These are phyloP conservation scores for Lactarius pseudohatsudake DNA, from an alignment of 768 basidiomycete genomes.

Conservation along the genomic window DNA sequence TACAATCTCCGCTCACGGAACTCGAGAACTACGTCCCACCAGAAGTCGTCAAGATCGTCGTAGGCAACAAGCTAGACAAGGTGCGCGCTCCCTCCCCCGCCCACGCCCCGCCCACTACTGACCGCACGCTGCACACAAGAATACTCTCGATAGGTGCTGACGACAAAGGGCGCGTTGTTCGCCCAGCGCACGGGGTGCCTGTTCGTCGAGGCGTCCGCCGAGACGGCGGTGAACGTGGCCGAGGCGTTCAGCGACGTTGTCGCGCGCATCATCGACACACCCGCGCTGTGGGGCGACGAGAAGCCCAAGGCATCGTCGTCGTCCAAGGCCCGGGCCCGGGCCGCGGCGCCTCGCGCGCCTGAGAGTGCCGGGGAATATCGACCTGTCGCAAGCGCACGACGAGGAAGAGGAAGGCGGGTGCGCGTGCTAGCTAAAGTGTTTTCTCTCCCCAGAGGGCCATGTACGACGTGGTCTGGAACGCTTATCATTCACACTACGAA, in stretches of 20 bases:
- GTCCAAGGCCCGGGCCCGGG: slow-evolving; percentile 18
- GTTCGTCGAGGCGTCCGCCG: slow-evolving; percentile 92
- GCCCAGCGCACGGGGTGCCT: slow-evolving; percentile 78
- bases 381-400: slow-evolving; percentile 32
- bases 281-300: slow-evolving; percentile 62
- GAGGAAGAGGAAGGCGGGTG: slow-evolving; percentile 36
- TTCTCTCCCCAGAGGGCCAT: neutral
- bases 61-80: slow-evolving; percentile 95
- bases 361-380: slow-evolving; percentile 44
- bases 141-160: slow-evolving; percentile 83
- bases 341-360: slow-evolving; percentile 7
- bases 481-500: neutral
- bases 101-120: neutral
- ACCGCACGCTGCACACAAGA: slow-evolving; percentile 50
- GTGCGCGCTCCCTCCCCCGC: slow-evolving; percentile 37
- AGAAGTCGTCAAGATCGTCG: slow-evolving; percentile 90
- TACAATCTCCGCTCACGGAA: slow-evolving; percentile 41
- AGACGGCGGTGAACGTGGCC: slow-evolving; percentile 81
- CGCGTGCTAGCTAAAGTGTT: slow-evolving; percentile 33
- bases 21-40: slow-evolving; percentile 89
- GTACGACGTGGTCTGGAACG: neutral
- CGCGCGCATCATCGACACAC: slow-evolving; percentile 77
- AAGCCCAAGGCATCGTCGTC: slow-evolving; percentile 30
- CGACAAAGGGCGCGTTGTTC: slow-evolving; percentile 74
- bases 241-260: slow-evolving; percentile 73